phyloP scores from a whole-genome alignment of 805 yeast species.

The Osmozyma mogii region DNA sequence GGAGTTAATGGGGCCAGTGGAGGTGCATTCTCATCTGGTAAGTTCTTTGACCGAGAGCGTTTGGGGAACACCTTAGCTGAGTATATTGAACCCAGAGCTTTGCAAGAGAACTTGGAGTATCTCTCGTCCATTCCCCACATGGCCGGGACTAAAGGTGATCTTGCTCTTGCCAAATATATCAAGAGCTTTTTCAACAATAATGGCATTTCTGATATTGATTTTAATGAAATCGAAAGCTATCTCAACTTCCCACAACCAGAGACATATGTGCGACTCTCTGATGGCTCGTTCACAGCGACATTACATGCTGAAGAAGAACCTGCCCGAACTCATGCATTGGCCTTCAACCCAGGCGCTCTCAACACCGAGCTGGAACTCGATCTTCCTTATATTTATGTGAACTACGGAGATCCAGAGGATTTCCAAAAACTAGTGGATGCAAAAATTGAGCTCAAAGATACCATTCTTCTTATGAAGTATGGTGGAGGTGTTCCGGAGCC shows the following conservation, averaged over 20 bases:
- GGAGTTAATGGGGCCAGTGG: conserved; percentile 32
- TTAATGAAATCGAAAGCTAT: conserved; percentile 44
- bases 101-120: conserved; percentile 64
- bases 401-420: conserved; percentile 58
- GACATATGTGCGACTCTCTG: conserved; percentile 22
- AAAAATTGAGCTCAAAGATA: conserved; percentile 34
- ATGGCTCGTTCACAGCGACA: conserved; percentile 31
- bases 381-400: conserved; percentile 53
- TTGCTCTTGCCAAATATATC: conserved; percentile 61
- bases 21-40: conserved; percentile 40
- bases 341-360: conserved; percentile 63
- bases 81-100: conserved; percentile 42
- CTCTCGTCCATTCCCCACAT: conserved; percentile 76
- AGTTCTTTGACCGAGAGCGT: conserved; percentile 53
- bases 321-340: conserved; percentile 27
- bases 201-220: conserved; percentile 46
- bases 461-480: conserved; percentile 54
- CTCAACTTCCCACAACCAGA: conserved; percentile 53
- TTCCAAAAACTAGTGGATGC: conserved; percentile 30
- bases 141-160: conserved; percentile 84
- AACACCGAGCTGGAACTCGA: conserved; percentile 44
- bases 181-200: conserved; percentile 49
- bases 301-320: conserved; percentile 25
- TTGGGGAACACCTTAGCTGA: conserved; percentile 44
- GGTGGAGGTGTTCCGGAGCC: conserved; percentile 37